Conservation (phyloP, 2,329 filamentous ascomycete species). For the Colletotrichum viniferum region DNA sequence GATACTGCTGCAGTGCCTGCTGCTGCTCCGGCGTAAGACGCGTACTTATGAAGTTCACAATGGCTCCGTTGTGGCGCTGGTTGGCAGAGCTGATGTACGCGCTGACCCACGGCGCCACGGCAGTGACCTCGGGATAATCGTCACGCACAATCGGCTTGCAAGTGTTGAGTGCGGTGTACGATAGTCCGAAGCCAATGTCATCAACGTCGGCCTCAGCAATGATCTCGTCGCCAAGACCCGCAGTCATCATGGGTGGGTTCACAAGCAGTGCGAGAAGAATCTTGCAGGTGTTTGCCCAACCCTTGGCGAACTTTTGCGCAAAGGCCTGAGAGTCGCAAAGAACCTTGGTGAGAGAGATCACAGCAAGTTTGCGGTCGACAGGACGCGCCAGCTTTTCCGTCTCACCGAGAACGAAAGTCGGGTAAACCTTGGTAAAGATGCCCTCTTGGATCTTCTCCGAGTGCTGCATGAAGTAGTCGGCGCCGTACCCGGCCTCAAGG, state of each 20-base stretch:
- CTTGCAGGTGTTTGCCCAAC: slow-evolving; percentile 90
- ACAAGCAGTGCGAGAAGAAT: slow-evolving; percentile 87
- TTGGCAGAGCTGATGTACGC: slow-evolving; percentile 80
- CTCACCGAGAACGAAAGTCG: slow-evolving; percentile 83
- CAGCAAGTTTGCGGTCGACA: slow-evolving; percentile 89
- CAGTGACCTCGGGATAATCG: slow-evolving; percentile 83
- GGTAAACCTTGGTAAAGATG: slow-evolving; percentile 85
- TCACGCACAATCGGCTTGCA: slow-evolving; percentile 78
- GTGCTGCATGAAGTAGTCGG: slow-evolving; percentile 88
- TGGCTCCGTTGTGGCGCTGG: slow-evolving; percentile 70
- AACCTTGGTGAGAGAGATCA: slow-evolving; percentile 92
- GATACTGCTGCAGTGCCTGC: slow-evolving; percentile 55
- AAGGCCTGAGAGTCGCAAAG: slow-evolving; percentile 87
- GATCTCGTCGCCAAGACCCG: slow-evolving; percentile 72
- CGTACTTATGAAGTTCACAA: slow-evolving; percentile 74
- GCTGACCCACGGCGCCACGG: slow-evolving; percentile 85
- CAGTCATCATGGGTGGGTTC: slow-evolving; percentile 76
- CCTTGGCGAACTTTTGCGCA: slow-evolving; percentile 80
- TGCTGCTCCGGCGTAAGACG: slow-evolving; percentile 69
- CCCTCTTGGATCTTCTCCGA: slow-evolving; percentile 81
- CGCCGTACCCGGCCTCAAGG: slow-evolving; percentile 79
- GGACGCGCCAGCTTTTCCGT: slow-evolving; percentile 89
- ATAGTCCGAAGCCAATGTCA: slow-evolving; percentile 92
- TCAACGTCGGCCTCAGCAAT: slow-evolving; percentile 91
- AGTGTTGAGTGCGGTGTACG: slow-evolving; percentile 92